Percentiles rank a stretch among this genome's conserved stretches.
Evolutionary conservation across 139 green algal species (phyloP).

Genomic region (Protoeuglena noctilucae): DNA sequence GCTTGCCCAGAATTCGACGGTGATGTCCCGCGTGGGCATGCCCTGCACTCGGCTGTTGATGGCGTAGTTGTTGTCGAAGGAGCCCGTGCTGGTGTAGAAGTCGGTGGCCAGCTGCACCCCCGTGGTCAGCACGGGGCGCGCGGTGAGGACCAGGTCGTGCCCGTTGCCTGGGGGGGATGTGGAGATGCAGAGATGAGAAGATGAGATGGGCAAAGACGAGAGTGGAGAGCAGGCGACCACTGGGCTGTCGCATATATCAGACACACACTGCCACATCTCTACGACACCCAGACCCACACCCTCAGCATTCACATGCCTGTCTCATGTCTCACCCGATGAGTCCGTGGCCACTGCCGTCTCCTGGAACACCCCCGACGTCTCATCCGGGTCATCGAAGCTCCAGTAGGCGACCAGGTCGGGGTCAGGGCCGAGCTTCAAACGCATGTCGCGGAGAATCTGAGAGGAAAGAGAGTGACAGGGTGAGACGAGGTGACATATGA

Average conservation of each 20-base stretch:
- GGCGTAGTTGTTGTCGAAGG: slow-evolving; percentile 71
- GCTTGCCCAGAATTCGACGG: slow-evolving; percentile 73
- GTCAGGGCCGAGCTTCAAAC: no score
- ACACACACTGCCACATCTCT: no score
- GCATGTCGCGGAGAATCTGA: no score
- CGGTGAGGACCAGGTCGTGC: slow-evolving; percentile 3
- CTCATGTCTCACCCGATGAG: no score
- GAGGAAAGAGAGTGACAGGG: no score
- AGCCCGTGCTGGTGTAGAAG: no score
- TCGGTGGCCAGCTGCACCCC: no score
- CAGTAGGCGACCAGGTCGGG: slow-evolving; percentile 61
- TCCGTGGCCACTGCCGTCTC: slow-evolving; percentile 33
- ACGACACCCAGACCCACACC: no score
- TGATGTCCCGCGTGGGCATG: slow-evolving; percentile 35
- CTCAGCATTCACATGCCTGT: no score
- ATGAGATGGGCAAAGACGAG: background rate
- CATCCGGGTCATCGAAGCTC: slow-evolving; percentile 64
- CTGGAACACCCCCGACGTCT: slow-evolving; percentile 17
- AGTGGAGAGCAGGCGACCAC: no score
- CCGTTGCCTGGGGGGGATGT: background rate
- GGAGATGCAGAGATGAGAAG: background rate
- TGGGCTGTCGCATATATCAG: no score
- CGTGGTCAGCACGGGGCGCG: slow-evolving; percentile 10
- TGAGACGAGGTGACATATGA: no score
- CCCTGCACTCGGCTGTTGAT: slow-evolving; percentile 28